Evolutionary conservation across 164 flowering plant species (phyloP), one percentile per base, ranked within the genome.

Genomic region (Saururus chinensis): DNA sequence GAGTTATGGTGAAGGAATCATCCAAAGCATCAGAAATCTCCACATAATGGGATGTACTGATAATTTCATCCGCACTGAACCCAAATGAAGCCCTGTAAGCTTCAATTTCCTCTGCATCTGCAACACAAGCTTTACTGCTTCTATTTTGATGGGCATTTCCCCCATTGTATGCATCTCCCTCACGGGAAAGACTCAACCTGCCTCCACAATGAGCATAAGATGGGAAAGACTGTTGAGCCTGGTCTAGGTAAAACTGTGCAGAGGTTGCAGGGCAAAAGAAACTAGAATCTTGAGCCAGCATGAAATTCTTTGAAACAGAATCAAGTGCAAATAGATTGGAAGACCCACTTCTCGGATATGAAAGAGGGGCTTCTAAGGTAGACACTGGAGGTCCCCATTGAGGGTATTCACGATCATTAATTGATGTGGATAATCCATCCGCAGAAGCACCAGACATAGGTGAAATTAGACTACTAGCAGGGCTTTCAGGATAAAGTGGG

Each of bases 81-180:
- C 98, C 98, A 75, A 92, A 92, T 42, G 98, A 92, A 52, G 96
- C 98, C 69, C 98, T 74, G 70, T 89, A 92, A 61, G 98, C 96
- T 78, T 92, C 98, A 56, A 84, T 64, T 72, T 92, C 98, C 70
- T 92, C 98, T 53, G 71, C 85, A 71, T 92, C 98, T 55, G 85
- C 80, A 80, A 84, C 84, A 60, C 75, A 62, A 60, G 75, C 77
- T 68, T 73, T 89, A 59, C 49, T 80, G 64, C 76, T 83, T 74
- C 85, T 70, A 66, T 70, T 84, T 70, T 81, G 95, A 52, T 85
- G 80, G 22, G 80, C 90, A 72, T 74, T 82, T 63, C 82, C 81
- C 66, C 74, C 74, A 69, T 70, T 68, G 75, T 79, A 75, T 60
- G 73, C 81, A 74, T 89, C 96, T 23, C 88, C 70, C 60, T 92